Evolutionary conservation across 768 basidiomycete genomes (phyloP), one percentile per base, ranked within the genome.

Genomic region (Trametes cubensis): DNA sequence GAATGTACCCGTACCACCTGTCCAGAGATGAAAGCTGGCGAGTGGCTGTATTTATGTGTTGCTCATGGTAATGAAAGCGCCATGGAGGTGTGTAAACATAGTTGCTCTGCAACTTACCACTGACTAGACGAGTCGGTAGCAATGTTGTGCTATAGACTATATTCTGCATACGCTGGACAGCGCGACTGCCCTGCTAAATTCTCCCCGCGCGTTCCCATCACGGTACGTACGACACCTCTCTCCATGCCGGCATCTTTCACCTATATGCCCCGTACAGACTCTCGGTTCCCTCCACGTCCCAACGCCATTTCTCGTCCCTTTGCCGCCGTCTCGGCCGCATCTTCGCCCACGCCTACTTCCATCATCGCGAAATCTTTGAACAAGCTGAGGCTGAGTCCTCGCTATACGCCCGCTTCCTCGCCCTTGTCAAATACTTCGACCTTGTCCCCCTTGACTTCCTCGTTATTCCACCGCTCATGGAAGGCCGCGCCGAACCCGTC

Each of bases 1-100:
- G 92, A 93, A 72, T 98, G 95, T 72, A 92, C 88, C 14, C 85
- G 92, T 41, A 76, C 82, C 39, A 85, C 89, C 11, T 99, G 96
- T 79, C 93, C 95, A 1, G 89, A 96, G 76, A 99, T 99, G 96
- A 95, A 95, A 74, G 95, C 95, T n/a, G 93, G 92, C 58, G 94
- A 98, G 79, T 98, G 96, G 96, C 81, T 93, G 28, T 98, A 97
- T 75, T 78, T 98, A 6, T 98, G 96, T 67, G 94, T 95, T 41
- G 95, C 94, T 0, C 95, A 98, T 74, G 94, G 92, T 21, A 92
- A 87, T 69, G 91, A 92, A 60, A 88, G 89, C 11, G 84, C 87
- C 52, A 90, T 92, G 85, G 92, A 94, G 85, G 92, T 91, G 67
- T 48, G 83, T 70, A 34, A 34, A 14, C 3, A 1, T 14, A 10